phyloP scores from a whole-genome alignment of 768 basidiomycete genomes.

The Suillus cothurnatus region DNA sequence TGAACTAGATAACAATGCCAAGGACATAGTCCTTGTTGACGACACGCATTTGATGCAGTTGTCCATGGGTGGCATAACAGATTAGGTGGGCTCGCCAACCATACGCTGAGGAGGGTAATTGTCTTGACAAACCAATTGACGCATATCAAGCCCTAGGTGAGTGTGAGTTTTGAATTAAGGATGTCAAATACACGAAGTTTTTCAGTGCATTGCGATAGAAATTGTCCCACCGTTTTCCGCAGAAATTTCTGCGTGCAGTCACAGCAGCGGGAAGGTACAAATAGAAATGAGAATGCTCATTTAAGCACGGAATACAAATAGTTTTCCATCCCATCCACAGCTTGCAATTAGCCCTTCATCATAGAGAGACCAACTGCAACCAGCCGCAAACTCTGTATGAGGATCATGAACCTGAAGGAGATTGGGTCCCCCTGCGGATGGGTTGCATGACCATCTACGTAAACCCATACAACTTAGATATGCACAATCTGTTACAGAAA shows the following conservation, averaged over 20 bases:
- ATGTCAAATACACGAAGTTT: neutral
- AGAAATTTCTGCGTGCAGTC: neutral
- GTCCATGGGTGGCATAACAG: neutral
- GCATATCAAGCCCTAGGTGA: neutral
- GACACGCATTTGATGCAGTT: neutral
- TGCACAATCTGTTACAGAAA: conserved; percentile 7
- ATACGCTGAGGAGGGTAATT: neutral
- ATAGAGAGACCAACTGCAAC: conserved; percentile 89
- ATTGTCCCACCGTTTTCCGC: no score
- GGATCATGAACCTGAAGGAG: conserved; percentile 75
- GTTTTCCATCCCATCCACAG: conserved; percentile 89
- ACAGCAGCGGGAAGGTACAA: neutral
- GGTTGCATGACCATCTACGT: conserved; percentile 73
- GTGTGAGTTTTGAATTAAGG: neutral
- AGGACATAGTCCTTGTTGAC: neutral
- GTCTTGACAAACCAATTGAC: neutral
- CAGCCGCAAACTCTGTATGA: conserved; percentile 95
- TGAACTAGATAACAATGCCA: no score
- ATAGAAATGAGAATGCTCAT: neutral
- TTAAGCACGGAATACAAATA: conserved; percentile 67
- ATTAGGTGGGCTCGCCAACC: neutral
- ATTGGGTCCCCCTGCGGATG: conserved; percentile 48
- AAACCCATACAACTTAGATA: neutral
- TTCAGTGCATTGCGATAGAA: neutral
- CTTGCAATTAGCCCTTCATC: conserved; percentile 87